Evolutionary conservation across 163 green algal species (phyloP), one percentile per base, ranked within the genome.

Genomic region (Trebouxia gelatinosa): DNA sequence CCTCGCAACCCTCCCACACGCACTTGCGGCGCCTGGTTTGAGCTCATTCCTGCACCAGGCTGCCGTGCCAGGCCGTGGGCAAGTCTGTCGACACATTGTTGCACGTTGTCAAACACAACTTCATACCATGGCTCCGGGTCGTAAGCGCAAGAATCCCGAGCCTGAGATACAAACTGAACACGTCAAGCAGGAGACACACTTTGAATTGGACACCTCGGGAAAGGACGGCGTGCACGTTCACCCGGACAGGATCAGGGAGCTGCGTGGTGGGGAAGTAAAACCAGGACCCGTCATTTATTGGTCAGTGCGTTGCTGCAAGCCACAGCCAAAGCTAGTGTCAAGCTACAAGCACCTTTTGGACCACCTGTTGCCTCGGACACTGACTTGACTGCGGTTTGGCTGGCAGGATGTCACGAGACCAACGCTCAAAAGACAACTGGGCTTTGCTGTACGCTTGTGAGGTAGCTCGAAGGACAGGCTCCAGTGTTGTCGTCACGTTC

Each of bases 401-500:
- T 80, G 31, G 77, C 85, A 96, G 93, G 94, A 97, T 97, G 90
- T 95, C 86, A 0, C 84, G 96, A 5, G 96, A 99, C 78, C 93
- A 98, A 83, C 87, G 96, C 0, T 85, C 94, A 54, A 23, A 54
- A 0, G 94, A 99, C 87, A 99, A 99, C 88, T 99, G 95, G 94
- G 96, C 96, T 3, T 87, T 99, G 71, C 84, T 98, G n/a, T 85
- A 97, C 48, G 94, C 95, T 0, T 74, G 86, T n/a, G 88, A 98
- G 67, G 54, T 89, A 50, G 91, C 92, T 5, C 80, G 81, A 0
- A 77, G 80, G 72, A 68, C 61, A 2, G 74, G 77, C 5, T 74
- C 79, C 29, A 82, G 87, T 9, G 87, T 97, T 0, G 93, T 89
- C 3, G 89, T 98, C 13, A 91, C 83, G 2, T 99, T 98, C 88